Evolutionary conservation across 768 basidiomycete genomes (phyloP).

Genomic region (Lentinula sp.): DNA sequence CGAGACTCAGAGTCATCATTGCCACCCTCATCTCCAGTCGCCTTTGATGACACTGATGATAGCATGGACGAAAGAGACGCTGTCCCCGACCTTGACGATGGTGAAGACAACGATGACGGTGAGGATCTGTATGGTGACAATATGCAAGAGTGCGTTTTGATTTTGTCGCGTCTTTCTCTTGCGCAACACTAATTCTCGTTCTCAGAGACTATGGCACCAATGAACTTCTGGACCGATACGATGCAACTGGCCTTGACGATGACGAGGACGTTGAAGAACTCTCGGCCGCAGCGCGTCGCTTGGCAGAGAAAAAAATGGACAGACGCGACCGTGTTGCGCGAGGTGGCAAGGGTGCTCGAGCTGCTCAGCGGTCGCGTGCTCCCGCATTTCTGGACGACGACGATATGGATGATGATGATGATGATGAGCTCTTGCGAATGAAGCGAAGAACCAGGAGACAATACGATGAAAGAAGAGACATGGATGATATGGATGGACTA

Average conservation of each 20-base stretch:
- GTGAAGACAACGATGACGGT: conserved; percentile 73
- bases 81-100: conserved; percentile 60
- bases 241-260: conserved; percentile 83
- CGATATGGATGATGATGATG: conserved; percentile 63
- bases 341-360: conserved; percentile 65
- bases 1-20: conserved; percentile 73
- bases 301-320: conserved; percentile 84
- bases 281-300: conserved; percentile 64
- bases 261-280: conserved; percentile 64
- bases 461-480: conserved; percentile 88
- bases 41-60: conserved; percentile 86
- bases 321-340: conserved; percentile 77
- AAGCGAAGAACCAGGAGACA: conserved; percentile 80
- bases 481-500: conserved; percentile 86
- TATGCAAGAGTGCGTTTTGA: conserved; percentile 56
- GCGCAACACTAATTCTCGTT: conserved; percentile 3
- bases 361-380: conserved; percentile 71
- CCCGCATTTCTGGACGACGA: conserved; percentile 86
- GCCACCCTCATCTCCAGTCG: conserved; percentile 77
- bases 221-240: conserved; percentile 79
- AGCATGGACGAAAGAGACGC: conserved; percentile 67
- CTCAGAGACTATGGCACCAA: conserved; percentile 83
- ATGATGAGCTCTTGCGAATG: conserved; percentile 61
- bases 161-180: conserved; percentile 9
- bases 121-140: conserved; percentile 91